A percentile compares a stretch with the other conserved stretches of the same genome.
Evolutionary conservation across 495 filamentous ascomycete genomes (phyloP).

Genomic region (Neurospora sp.): DNA sequence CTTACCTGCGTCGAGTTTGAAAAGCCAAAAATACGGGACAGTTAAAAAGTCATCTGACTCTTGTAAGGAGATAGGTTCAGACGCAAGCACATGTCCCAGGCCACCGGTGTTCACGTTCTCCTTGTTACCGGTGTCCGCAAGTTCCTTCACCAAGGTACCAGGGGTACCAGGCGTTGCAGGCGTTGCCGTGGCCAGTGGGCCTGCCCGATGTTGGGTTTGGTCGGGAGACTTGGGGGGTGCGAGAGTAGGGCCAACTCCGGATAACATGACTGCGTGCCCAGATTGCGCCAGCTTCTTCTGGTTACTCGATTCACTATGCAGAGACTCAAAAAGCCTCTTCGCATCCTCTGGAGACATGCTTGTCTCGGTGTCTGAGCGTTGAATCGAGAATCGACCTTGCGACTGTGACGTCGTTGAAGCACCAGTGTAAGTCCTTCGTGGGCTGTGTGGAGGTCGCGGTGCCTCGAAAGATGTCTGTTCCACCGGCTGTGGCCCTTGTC

Average conservation of each 20-base stretch:
- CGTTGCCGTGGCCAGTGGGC: background rate
- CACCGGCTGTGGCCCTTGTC: background rate
- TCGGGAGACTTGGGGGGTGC: background rate
- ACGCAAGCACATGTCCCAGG: background rate
- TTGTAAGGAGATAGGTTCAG: background rate
- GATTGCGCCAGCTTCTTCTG: background rate
- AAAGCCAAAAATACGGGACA: constrained; percentile 7
- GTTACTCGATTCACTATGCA: background rate
- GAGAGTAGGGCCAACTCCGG: background rate
- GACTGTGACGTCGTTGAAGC: background rate
- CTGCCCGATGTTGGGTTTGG: background rate
- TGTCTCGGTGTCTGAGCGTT: background rate
- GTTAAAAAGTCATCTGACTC: constrained; percentile 5
- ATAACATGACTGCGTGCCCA: background rate
- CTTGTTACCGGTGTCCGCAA: background rate
- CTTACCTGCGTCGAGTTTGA: constrained; percentile 1
- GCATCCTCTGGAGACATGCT: background rate
- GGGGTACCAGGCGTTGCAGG: background rate
- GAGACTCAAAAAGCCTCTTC: background rate
- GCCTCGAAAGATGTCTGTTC: background rate
- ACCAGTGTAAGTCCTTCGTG: background rate
- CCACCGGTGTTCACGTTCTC: fast-evolving
- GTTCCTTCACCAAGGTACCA: background rate
- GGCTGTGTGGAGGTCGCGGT: background rate
- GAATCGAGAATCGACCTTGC: background rate